Evolutionary conservation across 331 rosid species (phyloP), one percentile per base, ranked within the genome.

Genomic region (Rhamnella rubrinervis): DNA sequence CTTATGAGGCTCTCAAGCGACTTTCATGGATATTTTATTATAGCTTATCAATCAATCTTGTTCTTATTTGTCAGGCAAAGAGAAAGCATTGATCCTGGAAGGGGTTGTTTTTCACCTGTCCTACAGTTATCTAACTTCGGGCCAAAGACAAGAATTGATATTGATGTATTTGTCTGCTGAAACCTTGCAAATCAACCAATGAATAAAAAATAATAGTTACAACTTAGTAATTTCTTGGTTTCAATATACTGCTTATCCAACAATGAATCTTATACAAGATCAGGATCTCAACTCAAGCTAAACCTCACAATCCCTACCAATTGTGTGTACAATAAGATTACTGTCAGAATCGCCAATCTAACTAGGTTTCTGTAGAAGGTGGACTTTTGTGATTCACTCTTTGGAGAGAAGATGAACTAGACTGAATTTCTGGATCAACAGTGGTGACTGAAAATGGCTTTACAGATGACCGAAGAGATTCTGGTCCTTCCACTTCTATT

Each of bases 401-500:
- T 78, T 41, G 78, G 51, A 57, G 21, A 70, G 41, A 74, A 51
- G 84, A 59, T 10, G 88, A 68, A 59, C 71, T 60, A 50, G 73
- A 62, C 69, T 74, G 26, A 39, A 35, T 71, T 64, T 78, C 83
- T 23, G 59, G 55, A 49, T 66, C 62, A 19, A 79, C 63, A 1
- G 66, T 51, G 38, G 74, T 31, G 51, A 72, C 49, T n/a, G 81
- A 67, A 52, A 88, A 82, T 28, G 93, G 95, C 66, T 87, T 81
- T 68, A 79, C 38, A 14, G 88, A 71, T 74, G 89, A 78, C 37
- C 84, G 79, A 47, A 91, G 92, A 67, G 98, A 82, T 68, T 93
- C 95, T 3, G 88, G 89, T 61, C 89, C 92, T 67, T 87, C 95
- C 51, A 75, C 69, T 25, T 64, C 78, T 63, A 93, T 89, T 85